Conservation (phyloP, 805 yeast species). For the Groenewaldozyma salmanticensis region DNA sequence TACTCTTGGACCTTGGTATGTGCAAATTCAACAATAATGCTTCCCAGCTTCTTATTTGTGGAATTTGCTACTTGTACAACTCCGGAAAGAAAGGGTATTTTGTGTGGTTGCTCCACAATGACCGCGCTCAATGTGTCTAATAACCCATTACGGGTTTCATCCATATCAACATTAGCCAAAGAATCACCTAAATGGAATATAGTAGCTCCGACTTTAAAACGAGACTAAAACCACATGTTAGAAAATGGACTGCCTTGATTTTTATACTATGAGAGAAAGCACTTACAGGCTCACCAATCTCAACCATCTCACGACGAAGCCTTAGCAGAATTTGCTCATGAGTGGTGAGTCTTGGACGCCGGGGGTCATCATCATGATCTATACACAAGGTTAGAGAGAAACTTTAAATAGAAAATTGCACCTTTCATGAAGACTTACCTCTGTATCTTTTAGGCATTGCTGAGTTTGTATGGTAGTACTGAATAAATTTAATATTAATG, state of each 20-base stretch:
- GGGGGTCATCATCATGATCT: slow-evolving; percentile 4
- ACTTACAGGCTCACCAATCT: slow-evolving; percentile 45
- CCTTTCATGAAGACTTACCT: not conserved
- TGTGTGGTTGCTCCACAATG: slow-evolving; percentile 84
- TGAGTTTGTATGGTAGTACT: not conserved
- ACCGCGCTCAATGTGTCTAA: slow-evolving; percentile 59
- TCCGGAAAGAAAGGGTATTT: slow-evolving; percentile 61
- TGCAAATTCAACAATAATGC: slow-evolving; percentile 56
- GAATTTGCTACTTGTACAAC: slow-evolving; percentile 59
- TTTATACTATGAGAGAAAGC: no score
- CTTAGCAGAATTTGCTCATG: slow-evolving; percentile 8
- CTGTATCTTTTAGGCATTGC: slow-evolving; percentile 1
- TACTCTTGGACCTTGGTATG: slow-evolving; percentile 53
- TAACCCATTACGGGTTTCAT: slow-evolving; percentile 52
- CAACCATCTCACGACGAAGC: slow-evolving; percentile 36
- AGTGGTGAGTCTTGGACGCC: slow-evolving; percentile 2
- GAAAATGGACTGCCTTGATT: no score
- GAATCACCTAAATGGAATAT: slow-evolving; percentile 27
- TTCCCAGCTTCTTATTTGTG: slow-evolving; percentile 55
- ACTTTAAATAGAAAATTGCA: no score
- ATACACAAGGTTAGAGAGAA: not conserved
- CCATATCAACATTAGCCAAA: slow-evolving; percentile 38
- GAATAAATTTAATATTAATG: no score
- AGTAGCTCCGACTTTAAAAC: slow-evolving; percentile 16
- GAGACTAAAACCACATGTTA: no score